Evolutionary conservation across 2,329 filamentous ascomycete species (phyloP).

Genomic region (Penicillium polonicum): DNA sequence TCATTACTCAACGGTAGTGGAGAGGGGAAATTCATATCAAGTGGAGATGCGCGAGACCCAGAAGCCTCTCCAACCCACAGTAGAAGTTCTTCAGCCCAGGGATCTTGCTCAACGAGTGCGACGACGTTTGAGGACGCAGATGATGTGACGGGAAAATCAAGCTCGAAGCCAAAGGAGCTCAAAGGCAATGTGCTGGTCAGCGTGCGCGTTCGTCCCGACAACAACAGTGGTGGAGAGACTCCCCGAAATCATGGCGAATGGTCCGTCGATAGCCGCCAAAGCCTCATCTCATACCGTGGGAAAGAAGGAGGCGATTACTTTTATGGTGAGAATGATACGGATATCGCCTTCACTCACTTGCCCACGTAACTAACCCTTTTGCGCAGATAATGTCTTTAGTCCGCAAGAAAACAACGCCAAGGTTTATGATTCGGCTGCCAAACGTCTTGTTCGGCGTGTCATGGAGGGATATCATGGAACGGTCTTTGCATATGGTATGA

Average conservation of each 20-base stretch:
- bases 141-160: conserved; percentile 49
- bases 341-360: not conserved
- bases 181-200: conserved; percentile 97
- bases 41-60: conserved; percentile 63
- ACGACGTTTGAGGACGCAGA: conserved; percentile 81
- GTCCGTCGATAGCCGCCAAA: conserved; percentile 82
- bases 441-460: conserved; percentile 88
- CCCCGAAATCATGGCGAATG: conserved; percentile 75
- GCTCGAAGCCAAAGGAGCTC: conserved; percentile 58
- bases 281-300: conserved; percentile 78
- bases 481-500: conserved; percentile 99
- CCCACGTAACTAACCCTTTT: not conserved
- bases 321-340: conserved; percentile 65
- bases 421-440: conserved; percentile 92
- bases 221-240: conserved; percentile 55
- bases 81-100: conserved; percentile 86
- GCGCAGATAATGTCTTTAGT: conserved; percentile 88
- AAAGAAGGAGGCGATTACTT: conserved; percentile 89
- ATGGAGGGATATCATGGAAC: conserved; percentile 99
- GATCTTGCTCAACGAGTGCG: conserved; percentile 85
- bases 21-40: conserved; percentile 70
- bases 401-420: conserved; percentile 90
- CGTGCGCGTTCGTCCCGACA: conserved; percentile 86
- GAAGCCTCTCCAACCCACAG: conserved; percentile 85
- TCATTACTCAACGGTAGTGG: conserved; percentile 77